Evolutionary conservation across 768 basidiomycete genomes (phyloP), one percentile per base, ranked within the genome.

Genomic region (Psilocybe cyanescens): DNA sequence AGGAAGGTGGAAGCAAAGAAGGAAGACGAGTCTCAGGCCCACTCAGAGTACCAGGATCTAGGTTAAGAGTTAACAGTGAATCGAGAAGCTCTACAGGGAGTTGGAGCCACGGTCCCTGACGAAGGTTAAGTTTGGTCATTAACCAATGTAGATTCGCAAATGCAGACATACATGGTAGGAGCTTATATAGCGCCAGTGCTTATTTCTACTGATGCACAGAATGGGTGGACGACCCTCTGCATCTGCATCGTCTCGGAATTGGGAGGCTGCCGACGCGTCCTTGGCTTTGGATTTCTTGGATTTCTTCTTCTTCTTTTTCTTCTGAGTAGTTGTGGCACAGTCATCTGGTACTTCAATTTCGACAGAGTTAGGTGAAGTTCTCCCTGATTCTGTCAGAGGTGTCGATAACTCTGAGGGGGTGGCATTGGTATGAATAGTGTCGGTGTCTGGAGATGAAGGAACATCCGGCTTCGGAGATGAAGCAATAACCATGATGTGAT

Each of bases 141-240:
- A 41, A 19, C 45, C 19, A 64, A 53, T 56, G 37, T 17, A 53
- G 28, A 58, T 33, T 53, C 60, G 37, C 57, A 59, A 24, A 61
- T 65, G 47, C 45, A 61, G 50, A 86, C 89, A 61, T 77, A 93
- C 92, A 73, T 94, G 92, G 72, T 92, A 94, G 24, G 93, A 93
- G 75, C 91, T 93, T 76, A 95, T 95, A 69, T 94, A 95, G 30
- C 88, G 86, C 94, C 94, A 95, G 69, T 96, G 94, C 74, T 96
- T 96, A 78, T 95, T 95, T 66, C 94, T 85, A 76, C 90, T 92
- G 68, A 96, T 95, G 72, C 90, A 92, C 3, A 95, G 82, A 37
- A 90, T 86, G 0, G 88, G 82, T 14, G 86, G 86, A 48, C 84
- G 83, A 37, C 77, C 77, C 30, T 83, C 83, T 30, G 75, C 74